Evolutionary conservation across 1,139 yeast genomes (phyloP).

Genomic region (Geotrichum klebahnii): DNA sequence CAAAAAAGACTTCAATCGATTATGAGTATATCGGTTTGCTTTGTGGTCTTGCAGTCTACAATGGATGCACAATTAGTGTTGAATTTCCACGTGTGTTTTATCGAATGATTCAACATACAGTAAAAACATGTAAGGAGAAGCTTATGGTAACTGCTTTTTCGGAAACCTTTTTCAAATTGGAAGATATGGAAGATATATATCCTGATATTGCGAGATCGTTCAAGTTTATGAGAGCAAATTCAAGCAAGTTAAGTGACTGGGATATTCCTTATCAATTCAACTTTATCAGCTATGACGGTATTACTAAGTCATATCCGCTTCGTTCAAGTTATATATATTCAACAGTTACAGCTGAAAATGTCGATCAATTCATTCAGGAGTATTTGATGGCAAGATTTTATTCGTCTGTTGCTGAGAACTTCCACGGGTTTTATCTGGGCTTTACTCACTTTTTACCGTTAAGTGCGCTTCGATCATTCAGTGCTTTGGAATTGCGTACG

Average conservation of each 20-base stretch:
- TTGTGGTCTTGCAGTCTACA: conserved; percentile 33
- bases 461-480: conserved; percentile 21
- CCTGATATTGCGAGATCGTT: conserved; percentile 13
- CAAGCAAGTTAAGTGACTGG: conserved; percentile 21
- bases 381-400: conserved; percentile 21
- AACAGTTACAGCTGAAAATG: conserved; percentile 25
- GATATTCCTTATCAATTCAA: conserved; percentile 6
- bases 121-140: neutral
- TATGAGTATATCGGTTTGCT: conserved; percentile 30
- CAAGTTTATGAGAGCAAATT: conserved; percentile 5
- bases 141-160: neutral
- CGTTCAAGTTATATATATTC: neutral
- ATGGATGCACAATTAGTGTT: conserved; percentile 32
- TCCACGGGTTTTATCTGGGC: conserved; percentile 25
- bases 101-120: conserved; percentile 19
- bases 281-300: neutral
- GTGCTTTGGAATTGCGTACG: conserved; percentile 23
- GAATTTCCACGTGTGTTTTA: conserved; percentile 31
- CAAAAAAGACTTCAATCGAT: conserved; percentile 21
- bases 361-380: conserved; percentile 25
- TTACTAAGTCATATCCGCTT: neutral
- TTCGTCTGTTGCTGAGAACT: conserved; percentile 17
- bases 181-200: conserved; percentile 20
- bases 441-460: conserved; percentile 23
- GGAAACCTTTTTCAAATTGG: neutral